These are phyloP conservation scores for Talaromyces sp. DNA, from an alignment of 2,329 filamentous ascomycete species.

Conservation along the genomic window DNA sequence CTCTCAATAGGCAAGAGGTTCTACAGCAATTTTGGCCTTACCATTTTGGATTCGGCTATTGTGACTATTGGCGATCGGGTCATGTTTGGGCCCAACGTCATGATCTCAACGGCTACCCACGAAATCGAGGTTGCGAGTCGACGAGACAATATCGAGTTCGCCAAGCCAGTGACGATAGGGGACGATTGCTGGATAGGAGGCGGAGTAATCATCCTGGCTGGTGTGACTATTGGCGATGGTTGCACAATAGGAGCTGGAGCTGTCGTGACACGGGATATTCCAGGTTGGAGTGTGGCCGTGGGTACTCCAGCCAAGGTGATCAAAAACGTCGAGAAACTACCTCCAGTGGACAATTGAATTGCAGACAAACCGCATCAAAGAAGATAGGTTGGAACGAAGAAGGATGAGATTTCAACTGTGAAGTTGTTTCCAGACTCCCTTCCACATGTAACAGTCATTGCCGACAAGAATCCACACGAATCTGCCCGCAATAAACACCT, in stretches of 20 bases:
- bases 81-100: slow-evolving; percentile 51
- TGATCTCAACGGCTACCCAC: slow-evolving; percentile 51
- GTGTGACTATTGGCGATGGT: slow-evolving; percentile 40
- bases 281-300: background rate
- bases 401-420: background rate
- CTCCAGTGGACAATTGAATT: background rate
- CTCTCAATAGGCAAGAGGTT: slow-evolving; percentile 25
- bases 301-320: background rate
- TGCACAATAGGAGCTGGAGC: slow-evolving; percentile 37
- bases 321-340: background rate
- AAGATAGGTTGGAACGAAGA: background rate
- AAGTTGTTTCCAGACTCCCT: no score
- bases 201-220: slow-evolving; percentile 40
- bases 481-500: no score
- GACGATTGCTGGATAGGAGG: slow-evolving; percentile 50
- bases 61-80: slow-evolving; percentile 52
- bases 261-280: slow-evolving; percentile 33
- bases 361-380: background rate
- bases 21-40: slow-evolving; percentile 50
- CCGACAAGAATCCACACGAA: no score
- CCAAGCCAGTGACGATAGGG: slow-evolving; percentile 44
- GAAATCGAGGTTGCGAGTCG: slow-evolving; percentile 48
- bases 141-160: slow-evolving; percentile 48
- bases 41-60: slow-evolving; percentile 50
- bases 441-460: no score